These are phyloP conservation scores for Metarhizium humberi DNA, from an alignment of 2,329 filamentous ascomycete genomes.

Conservation along the genomic window DNA sequence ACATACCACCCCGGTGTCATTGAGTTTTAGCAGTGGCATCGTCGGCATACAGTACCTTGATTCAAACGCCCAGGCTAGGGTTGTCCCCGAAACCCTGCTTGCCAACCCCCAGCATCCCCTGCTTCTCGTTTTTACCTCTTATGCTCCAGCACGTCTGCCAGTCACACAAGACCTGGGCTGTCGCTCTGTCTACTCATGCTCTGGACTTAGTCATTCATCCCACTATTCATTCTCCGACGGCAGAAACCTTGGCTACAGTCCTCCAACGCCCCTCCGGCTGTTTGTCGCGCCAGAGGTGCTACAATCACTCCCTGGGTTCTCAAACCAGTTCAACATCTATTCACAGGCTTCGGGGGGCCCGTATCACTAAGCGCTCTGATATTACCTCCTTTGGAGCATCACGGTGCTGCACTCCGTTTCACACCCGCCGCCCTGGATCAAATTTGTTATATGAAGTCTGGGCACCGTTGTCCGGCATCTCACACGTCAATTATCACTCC, in stretches of 20 bases:
- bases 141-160: conserved; percentile 26
- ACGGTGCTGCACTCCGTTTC: conserved; percentile 43
- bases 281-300: conserved; percentile 25
- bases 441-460: conserved; percentile 4
- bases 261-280: conserved; percentile 12
- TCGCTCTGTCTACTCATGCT: conserved; percentile 15
- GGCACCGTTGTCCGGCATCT: not conserved
- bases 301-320: conserved; percentile 17
- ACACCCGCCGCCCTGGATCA: conserved; percentile 29
- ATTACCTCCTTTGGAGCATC: conserved; percentile 25
- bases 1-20: conserved; percentile 6
- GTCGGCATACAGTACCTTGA: conserved; percentile 15
- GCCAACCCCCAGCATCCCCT: conserved; percentile 28
- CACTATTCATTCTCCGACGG: conserved; percentile 11
- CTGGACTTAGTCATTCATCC: conserved; percentile 11
- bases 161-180: conserved; percentile 40
- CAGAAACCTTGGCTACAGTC: conserved; percentile 4
- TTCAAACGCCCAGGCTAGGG: not conserved
- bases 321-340: conserved; percentile 30
- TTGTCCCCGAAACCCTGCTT: conserved; percentile 7
- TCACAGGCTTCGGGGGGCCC: conserved; percentile 36
- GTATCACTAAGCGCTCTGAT: conserved; percentile 31
- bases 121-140: conserved; percentile 16
- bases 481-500: not conserved
- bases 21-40: conserved; percentile 15